phyloP scores from a whole-genome alignment of 2,329 filamentous ascomycete genomes.

The Alternaria incomplexa region DNA sequence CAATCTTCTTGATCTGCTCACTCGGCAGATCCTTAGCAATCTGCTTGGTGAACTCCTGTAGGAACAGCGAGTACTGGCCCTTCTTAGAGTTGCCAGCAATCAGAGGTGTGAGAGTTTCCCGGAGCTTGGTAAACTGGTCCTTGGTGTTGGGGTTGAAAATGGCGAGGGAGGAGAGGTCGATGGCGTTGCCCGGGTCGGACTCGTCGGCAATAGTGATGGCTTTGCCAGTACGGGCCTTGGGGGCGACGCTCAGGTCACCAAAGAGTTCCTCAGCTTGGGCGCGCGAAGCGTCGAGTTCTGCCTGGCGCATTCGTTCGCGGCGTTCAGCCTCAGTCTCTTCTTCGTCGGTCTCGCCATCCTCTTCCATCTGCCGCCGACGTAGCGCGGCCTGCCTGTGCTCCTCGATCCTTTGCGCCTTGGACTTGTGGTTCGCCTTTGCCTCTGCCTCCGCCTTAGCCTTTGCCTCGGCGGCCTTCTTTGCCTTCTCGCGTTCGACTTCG shows the following conservation, averaged over 20 bases:
- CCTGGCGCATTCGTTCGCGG: slow-evolving; percentile 75
- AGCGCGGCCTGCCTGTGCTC: slow-evolving; percentile 69
- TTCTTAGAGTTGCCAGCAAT: slow-evolving; percentile 80
- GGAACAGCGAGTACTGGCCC: slow-evolving; percentile 86
- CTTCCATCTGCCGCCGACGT: slow-evolving; percentile 64
- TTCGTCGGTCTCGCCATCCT: slow-evolving; percentile 66
- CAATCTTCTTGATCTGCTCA: slow-evolving; percentile 95
- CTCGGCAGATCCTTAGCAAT: slow-evolving; percentile 86
- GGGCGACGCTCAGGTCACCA: slow-evolving; percentile 73
- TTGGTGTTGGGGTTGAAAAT: slow-evolving; percentile 92
- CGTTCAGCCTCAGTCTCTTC: slow-evolving; percentile 76
- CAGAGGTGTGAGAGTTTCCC: slow-evolving; percentile 79
- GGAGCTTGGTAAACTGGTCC: slow-evolving; percentile 80
- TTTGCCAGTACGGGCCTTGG: slow-evolving; percentile 70
- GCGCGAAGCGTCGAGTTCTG: slow-evolving; percentile 87
- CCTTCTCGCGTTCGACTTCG: slow-evolving; percentile 95
- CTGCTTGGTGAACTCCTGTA: slow-evolving; percentile 89
- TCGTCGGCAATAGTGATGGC: slow-evolving; percentile 72
- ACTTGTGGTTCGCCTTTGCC: slow-evolving; percentile 88
- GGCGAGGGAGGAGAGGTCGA: slow-evolving; percentile 80
- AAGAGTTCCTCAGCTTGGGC: slow-evolving; percentile 92
- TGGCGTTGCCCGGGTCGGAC: slow-evolving; percentile 74
- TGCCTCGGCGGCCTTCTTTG: slow-evolving; percentile 80
- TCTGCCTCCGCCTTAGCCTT: slow-evolving; percentile 90
- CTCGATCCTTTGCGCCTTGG: slow-evolving; percentile 82